These are phyloP conservation scores for Chytridium lagenaria DNA, from an alignment of 371 early-diverging fungal genomes.

Conservation along the genomic window DNA sequence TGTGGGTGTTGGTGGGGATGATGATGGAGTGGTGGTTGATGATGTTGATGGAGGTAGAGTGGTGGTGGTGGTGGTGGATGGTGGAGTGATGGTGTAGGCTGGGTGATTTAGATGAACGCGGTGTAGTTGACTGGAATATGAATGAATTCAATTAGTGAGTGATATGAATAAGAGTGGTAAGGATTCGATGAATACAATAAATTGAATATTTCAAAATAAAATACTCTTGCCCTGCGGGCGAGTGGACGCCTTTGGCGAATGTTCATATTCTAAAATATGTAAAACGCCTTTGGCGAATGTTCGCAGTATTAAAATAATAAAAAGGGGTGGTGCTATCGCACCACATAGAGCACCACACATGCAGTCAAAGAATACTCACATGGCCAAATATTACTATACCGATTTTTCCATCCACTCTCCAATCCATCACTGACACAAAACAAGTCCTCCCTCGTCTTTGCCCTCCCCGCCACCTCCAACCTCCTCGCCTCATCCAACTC, in stretches of 20 bases:
- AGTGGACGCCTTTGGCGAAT: too few species aligned
- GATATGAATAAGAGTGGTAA: too few species aligned
- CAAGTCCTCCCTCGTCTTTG: slow-evolving; percentile 21
- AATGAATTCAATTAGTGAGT: slow-evolving; percentile 1
- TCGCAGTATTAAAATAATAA: too few species aligned
- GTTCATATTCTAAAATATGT: too few species aligned
- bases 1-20: not conserved
- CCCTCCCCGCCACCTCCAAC: slow-evolving; percentile 28
- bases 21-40: not conserved
- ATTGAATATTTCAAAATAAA: not conserved
- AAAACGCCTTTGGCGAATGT: too few species aligned
- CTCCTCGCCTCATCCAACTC: slow-evolving; percentile 33
- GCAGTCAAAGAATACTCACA: too few species aligned
- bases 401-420: slow-evolving; percentile 37
- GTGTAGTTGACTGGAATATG: slow-evolving; percentile 27
- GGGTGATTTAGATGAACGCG: not conserved
- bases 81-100: too few species aligned
- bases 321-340: too few species aligned
- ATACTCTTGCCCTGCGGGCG: too few species aligned
- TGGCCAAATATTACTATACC: slow-evolving; percentile 45
- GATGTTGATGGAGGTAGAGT: too few species aligned
- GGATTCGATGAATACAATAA: not conserved
- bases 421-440: slow-evolving; percentile 37
- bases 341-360: too few species aligned
- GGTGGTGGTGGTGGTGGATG: too few species aligned